Evolutionary conservation across 2,329 filamentous ascomycete genomes (phyloP), one percentile per base, ranked within the genome.

Genomic region (Penicillium sp.): DNA sequence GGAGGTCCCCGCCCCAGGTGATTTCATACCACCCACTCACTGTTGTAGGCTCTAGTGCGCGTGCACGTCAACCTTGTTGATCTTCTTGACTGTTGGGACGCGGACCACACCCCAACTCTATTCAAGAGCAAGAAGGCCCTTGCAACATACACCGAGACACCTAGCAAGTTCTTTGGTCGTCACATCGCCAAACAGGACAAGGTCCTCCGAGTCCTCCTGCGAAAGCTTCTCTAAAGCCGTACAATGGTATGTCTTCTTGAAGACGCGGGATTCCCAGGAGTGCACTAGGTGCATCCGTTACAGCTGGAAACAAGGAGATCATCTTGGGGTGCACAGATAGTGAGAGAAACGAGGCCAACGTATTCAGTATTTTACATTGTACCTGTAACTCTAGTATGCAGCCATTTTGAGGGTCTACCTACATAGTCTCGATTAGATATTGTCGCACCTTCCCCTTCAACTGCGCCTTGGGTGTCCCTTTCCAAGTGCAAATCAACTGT

Each of bases 11-110:
- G n/a, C 8, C 9, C 11, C 40, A 25, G 11, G 11, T 10, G 38
- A 16, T 29, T 6, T 23, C 1, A 7, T 13, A 15, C 5, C 40
- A 25, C 15, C 46, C 5, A 23, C 33, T 55, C 23, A 60, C 31
- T n/a, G 10, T 13, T 23, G 10, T 13, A 72, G 68, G 62, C 61
- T 6, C 48, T 73, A 5, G 53, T 52, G 1, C 50, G 29, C 3
- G 53, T 71, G 1, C 44, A 70, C 34, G 65, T 73, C 29, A 73
- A 72, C 49, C 57, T 71, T 9, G 58, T 73, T 9, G 70, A 74
- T 50, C 23, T 73, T 3, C 48, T 73, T 9, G 67, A 74, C 3
- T 59, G 58, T 36, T 65, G 64, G 56, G 53, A 48, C 3, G 46
- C 41, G 2, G 41, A 44, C 10, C 5, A 4, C 16, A n/a, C 13